Evolutionary conservation across 2,329 filamentous ascomycete genomes (phyloP).

Genomic region (Clonostachys sp.): DNA sequence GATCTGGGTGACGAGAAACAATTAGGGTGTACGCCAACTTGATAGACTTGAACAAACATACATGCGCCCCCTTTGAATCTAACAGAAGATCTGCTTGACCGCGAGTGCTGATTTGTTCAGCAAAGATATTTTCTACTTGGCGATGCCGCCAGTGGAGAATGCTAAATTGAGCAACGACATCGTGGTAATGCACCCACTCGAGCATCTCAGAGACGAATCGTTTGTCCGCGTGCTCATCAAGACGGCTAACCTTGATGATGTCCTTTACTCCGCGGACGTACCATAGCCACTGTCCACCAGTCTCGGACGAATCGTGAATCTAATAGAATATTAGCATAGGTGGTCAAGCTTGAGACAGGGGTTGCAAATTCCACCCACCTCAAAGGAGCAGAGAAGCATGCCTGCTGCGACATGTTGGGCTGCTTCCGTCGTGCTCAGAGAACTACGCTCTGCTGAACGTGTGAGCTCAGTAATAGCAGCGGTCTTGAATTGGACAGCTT

Average conservation of each 20-base stretch:
- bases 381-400: slow-evolving; percentile 20
- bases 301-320: slow-evolving; percentile 13
- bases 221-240: neutral
- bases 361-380: slow-evolving; percentile 9
- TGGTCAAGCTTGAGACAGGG: too few relatives aligned
- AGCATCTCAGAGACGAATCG: slow-evolving; percentile 6
- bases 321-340: neutral
- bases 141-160: slow-evolving; percentile 12
- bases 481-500: slow-evolving; percentile 16
- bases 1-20: too few relatives aligned
- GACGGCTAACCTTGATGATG: slow-evolving; percentile 4
- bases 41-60: too few relatives aligned
- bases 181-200: slow-evolving; percentile 20
- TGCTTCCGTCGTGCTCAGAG: slow-evolving; percentile 7
- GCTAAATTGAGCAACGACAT: slow-evolving; percentile 17
- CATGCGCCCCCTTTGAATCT: too few relatives aligned
- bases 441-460: slow-evolving; percentile 8
- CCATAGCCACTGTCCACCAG: slow-evolving; percentile 17
- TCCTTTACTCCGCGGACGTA: slow-evolving; percentile 15
- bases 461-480: slow-evolving; percentile 12
- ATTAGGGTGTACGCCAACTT: too few relatives aligned
- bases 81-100: too few relatives aligned
- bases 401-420: slow-evolving; percentile 18
- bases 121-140: too few relatives aligned
- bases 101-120: too few relatives aligned